A percentile compares a stretch with the other conserved stretches of the same genome.
These are phyloP conservation scores for Clarkia xantiana DNA, from an alignment of 345 rosid species.

Conservation along the genomic window DNA sequence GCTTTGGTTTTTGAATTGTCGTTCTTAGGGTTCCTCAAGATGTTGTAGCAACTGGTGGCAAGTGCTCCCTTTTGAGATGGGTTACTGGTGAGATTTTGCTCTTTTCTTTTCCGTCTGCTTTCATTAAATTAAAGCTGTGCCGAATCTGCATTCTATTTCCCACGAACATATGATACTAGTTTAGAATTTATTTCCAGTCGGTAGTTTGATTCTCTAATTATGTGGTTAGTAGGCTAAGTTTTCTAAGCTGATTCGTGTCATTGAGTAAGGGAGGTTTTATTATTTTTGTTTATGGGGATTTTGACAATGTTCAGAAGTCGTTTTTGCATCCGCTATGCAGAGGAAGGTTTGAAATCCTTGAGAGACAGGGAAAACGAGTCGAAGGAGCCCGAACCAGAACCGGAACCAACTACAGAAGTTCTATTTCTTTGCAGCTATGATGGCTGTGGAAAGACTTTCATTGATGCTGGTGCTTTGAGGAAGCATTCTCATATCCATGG, in stretches of 20 bases:
- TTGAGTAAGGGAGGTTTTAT: background rate
- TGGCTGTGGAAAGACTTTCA: conserved; percentile 86
- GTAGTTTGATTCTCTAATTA: too few species aligned
- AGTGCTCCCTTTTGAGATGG: conserved; percentile 77
- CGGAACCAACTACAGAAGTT: conserved; percentile 92
- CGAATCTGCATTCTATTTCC: background rate
- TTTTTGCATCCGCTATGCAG: conserved; percentile 17
- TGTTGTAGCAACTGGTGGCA: conserved; percentile 85
- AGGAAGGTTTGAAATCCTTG: conserved; percentile 50
- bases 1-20: background rate
- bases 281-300: background rate
- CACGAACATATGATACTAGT: too few species aligned
- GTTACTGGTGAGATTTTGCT: conserved; percentile 41
- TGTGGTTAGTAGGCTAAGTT: too few species aligned
- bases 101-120: background rate
- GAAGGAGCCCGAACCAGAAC: conserved; percentile 64
- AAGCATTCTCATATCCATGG: conserved; percentile 98
- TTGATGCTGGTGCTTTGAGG: conserved; percentile 87
- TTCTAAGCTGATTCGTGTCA: background rate
- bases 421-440: conserved; percentile 92
- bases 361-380: conserved; percentile 60
- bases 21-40: conserved; percentile 87
- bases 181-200: too few species aligned
- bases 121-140: background rate
- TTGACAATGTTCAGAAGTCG: background rate